These are phyloP conservation scores for Orobanche coerulescens DNA, from an alignment of 257 asterid species.

Conservation along the genomic window DNA sequence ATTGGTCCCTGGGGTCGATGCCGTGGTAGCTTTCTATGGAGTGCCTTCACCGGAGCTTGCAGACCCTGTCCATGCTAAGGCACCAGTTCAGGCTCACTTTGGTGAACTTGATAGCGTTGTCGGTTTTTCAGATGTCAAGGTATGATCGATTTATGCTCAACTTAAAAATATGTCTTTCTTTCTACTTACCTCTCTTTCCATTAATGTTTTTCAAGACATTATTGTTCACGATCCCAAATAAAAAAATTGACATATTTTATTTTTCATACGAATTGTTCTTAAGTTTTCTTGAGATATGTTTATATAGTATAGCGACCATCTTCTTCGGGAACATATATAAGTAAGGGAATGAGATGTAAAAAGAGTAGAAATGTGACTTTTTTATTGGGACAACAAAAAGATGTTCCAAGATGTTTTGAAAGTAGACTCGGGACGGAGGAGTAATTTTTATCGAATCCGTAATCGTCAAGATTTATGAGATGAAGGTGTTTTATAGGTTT, in stretches of 20 bases:
- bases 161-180: not conserved
- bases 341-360: no score
- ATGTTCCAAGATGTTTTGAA: no score
- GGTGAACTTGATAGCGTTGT: conserved; percentile 67
- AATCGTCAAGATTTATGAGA: no score
- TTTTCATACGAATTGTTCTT: not conserved
- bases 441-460: no score
- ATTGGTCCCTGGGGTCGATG: conserved; percentile 67
- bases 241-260: not conserved
- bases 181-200: not conserved
- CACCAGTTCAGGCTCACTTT: conserved; percentile 96
- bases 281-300: not conserved
- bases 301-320: not conserved
- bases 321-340: no score
- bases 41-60: conserved; percentile 88
- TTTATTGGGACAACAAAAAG: no score
- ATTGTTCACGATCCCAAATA: not conserved
- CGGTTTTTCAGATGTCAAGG: conserved; percentile 92
- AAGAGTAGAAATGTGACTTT: no score
- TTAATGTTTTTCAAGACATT: not conserved
- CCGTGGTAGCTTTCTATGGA: conserved; percentile 88
- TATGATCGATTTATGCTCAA: conserved; percentile 24
- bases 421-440: no score
- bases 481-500: no score
- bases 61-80: conserved; percentile 73